Base-by-base conservation (phyloP, 2,329 filamentous ascomycete genomes). In the Didymella keratinophila region DNA sequence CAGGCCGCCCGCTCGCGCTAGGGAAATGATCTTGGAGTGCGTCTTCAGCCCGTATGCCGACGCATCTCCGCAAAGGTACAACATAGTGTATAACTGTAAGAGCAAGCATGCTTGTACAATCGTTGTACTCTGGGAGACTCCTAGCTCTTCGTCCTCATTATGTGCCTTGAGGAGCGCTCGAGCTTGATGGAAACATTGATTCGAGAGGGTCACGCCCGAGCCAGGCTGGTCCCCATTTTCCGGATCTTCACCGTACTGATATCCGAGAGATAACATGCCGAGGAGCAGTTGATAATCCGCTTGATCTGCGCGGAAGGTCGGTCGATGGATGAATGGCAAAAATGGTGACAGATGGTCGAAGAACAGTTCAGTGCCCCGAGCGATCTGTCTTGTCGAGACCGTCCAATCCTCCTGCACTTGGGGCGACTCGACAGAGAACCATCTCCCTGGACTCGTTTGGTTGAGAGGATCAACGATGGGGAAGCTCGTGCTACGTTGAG, bases 201-300 rank as follows among this genome's bases (percentile, higher is more conserved):
- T 30, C 7, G 62, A 67, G 2, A 63, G 46, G 25, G 10, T 49
- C 14, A 23, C 39, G 0, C 64, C 66, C 2, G 64, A 68, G 11
- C 52, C 60, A 41, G 4, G 30, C 50, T 57, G 44, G 10, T 58
- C 32, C 10, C 34, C 55, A 44, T 20, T 50, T 18, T 64, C 62
- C 5, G 64, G 64, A 39, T 67, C 58, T 28, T 67, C 62, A 8
- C 64, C 64, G 27, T 68, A 61, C 30, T 68, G 64, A 23, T 67
- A 68, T 4, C 50, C 64, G 23, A 68, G 54, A 27, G 43, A 52
- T 14, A 68, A 58, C 48, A 68, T 65, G 18, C 62, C 59, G 11
- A 63, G 51, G 11, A 68, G 55, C 11, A 67, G 42, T n/a, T 48
- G 48, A 27, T 45, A 44, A 8, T 62, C 41, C 1, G 49, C 44